These are phyloP conservation scores for Pholiota molesta DNA, from an alignment of 768 basidiomycete species.

Conservation along the genomic window DNA sequence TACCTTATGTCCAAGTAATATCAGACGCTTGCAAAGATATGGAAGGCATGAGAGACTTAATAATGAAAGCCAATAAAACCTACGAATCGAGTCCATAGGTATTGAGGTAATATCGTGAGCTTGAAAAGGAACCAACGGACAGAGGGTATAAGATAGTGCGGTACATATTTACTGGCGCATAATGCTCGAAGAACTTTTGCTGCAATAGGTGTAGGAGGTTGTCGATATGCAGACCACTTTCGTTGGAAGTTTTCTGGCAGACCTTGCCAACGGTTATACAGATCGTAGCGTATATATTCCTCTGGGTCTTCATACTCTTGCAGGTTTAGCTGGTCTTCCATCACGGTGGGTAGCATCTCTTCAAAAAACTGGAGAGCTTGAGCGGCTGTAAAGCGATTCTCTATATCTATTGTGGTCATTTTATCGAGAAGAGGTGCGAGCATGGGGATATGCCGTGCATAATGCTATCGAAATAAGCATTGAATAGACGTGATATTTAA, in stretches of 20 bases:
- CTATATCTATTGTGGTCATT: constrained; percentile 27
- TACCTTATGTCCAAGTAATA: too few species aligned
- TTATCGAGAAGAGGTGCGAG: constrained; percentile 30
- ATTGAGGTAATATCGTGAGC: neutral
- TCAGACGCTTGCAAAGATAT: too few species aligned
- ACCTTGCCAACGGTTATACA: constrained; percentile 9
- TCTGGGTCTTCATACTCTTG: neutral
- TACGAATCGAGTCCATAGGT: neutral
- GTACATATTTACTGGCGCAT: neutral
- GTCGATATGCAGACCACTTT: constrained; percentile 4
- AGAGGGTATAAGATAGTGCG: neutral
- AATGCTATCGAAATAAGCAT: constrained; percentile 15
- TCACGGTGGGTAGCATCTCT: neutral
- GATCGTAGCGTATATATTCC: neutral
- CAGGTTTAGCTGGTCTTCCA: neutral
- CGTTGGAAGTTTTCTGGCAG: neutral
- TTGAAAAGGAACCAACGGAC: neutral
- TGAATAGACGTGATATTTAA: neutral
- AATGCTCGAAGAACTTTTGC: neutral
- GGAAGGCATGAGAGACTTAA: too few species aligned
- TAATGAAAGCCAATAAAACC: too few species aligned
- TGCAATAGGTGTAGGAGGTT: neutral
- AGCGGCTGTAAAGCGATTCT: constrained; percentile 24
- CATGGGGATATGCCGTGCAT: constrained; percentile 22
- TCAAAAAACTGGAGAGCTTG: constrained; percentile 30